Evolutionary conservation across 1,284 basidiomycete genomes (phyloP), one percentile per base, ranked within the genome.

Genomic region (Cutaneotrichosporon curvatum): DNA sequence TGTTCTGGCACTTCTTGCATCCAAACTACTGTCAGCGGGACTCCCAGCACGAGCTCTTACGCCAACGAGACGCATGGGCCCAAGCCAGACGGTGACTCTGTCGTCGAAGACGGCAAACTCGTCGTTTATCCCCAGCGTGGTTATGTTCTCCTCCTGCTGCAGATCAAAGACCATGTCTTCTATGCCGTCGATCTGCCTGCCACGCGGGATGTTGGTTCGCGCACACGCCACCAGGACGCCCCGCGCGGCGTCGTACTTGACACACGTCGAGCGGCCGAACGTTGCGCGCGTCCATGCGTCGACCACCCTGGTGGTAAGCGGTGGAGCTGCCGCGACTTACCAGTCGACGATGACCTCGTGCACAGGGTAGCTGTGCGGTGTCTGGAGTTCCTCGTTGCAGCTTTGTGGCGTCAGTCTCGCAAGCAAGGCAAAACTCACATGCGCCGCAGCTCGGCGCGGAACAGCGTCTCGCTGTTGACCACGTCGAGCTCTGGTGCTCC

Each of bases 1-100:
- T 36, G 42, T 43, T 43, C 4, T 34, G 33, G 42, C 42, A 43
- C 7, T 34, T 28, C 34, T 35, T 35, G 42, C 42, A 43, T 1
- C 42, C 42, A 15, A 43, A 36, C 42, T 37, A 12, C 12, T 28
- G 25, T 28, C 25, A 28, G 25, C 30, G 4, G 30, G 25, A 28
- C 3, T 14, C 15, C 25, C 11, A 22, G 37, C 4, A 21, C 18
- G 20, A 10, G 9, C 19, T 14, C 25, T 12, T 12, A 28, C 25
- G 8, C 25, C 35, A 33, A 43, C 42, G 7, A 43, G 15, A 5
- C 42, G 34, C 23, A 43, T 43, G 18, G 42, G 42, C n/a, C 42
- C 42, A 2, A 43, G 33, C 14, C 33, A 36, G 15, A 35, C 33
- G n/a, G 25, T 36, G 23, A 36, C 42, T 10, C 42, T 34, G 34